These are phyloP conservation scores for Cardamine resedifolia DNA, from an alignment of 345 rosid genomes.

Conservation along the genomic window DNA sequence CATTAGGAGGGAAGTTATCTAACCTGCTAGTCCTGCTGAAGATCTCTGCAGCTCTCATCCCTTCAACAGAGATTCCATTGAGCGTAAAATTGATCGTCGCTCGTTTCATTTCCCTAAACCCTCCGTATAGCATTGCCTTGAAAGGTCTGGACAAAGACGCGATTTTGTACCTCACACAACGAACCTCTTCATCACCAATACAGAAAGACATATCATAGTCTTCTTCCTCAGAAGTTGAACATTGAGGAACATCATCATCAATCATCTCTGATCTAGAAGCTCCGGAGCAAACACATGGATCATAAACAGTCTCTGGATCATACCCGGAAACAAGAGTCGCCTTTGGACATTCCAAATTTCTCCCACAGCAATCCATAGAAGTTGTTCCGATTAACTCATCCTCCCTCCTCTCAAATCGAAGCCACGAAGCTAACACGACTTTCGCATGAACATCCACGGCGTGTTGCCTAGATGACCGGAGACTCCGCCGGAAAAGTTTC, in stretches of 20 bases:
- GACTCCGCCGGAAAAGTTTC: constrained; percentile 75
- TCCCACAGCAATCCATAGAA: constrained; percentile 82
- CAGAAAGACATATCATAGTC: constrained; percentile 74
- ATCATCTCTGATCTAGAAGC: constrained; percentile 36
- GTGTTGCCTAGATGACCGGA: constrained; percentile 70
- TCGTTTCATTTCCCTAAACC: constrained; percentile 62
- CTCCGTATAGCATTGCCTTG: constrained; percentile 74
- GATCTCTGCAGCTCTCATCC: constrained; percentile 67
- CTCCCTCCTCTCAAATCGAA: constrained; percentile 91
- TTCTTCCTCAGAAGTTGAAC: constrained; percentile 73
- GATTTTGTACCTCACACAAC: constrained; percentile 62
- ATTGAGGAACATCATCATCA: constrained; percentile 45
- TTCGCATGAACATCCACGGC: constrained; percentile 77
- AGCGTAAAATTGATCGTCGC: constrained; percentile 70
- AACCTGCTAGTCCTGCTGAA: constrained; percentile 70
- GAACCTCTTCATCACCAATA: constrained; percentile 73
- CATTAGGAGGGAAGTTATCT: constrained; percentile 43
- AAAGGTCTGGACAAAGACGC: constrained; percentile 79
- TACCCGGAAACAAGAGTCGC: constrained; percentile 77
- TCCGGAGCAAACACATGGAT: constrained; percentile 63
- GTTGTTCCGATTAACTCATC: constrained; percentile 74
- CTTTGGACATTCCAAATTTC: constrained; percentile 81
- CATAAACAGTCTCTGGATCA: constrained; percentile 62
- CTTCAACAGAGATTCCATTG: constrained; percentile 65
- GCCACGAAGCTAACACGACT: constrained; percentile 85